phyloP scores from a whole-genome alignment of 805 yeast genomes.

The Brettanomyces naardenensis region DNA sequence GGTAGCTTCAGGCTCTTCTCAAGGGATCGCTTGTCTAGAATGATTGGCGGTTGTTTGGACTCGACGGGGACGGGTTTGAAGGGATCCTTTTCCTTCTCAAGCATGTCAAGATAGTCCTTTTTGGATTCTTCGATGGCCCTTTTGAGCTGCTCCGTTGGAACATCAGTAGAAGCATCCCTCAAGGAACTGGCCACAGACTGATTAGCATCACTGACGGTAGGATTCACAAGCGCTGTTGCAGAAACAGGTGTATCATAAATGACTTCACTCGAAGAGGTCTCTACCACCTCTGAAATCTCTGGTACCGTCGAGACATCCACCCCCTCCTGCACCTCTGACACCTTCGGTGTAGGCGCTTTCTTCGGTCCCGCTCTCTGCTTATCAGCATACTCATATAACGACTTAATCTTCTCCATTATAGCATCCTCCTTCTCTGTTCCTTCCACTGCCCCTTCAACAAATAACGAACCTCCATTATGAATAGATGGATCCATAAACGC shows the following conservation, averaged over 20 bases:
- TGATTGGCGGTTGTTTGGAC: slow-evolving; percentile 14
- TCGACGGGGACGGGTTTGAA: background rate
- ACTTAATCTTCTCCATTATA: slow-evolving; percentile 22
- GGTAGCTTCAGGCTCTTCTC: slow-evolving; percentile 10
- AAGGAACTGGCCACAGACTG: background rate
- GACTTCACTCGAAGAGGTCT: no score
- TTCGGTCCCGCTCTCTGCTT: slow-evolving; percentile 10
- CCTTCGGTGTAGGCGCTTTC: background rate
- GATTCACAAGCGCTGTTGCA: background rate
- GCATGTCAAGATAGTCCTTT: slow-evolving; percentile 28
- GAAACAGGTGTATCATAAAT: background rate
- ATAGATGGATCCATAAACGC: slow-evolving; percentile 14
- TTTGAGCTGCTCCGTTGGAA: slow-evolving; percentile 22
- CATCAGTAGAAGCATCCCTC: slow-evolving; percentile 3
- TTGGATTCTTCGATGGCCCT: slow-evolving; percentile 42
- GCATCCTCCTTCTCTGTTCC: slow-evolving; percentile 7
- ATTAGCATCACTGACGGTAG: background rate
- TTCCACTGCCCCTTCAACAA: slow-evolving; percentile 12
- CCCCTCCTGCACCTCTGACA: slow-evolving; percentile 18
- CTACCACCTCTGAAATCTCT: slow-evolving; percentile 19
- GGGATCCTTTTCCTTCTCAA: slow-evolving; percentile 15
- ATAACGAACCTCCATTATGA: slow-evolving; percentile 10
- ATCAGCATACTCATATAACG: slow-evolving; percentile 25
- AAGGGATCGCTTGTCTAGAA: slow-evolving; percentile 16
- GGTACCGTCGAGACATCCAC: slow-evolving; percentile 3